These are phyloP conservation scores for Naganishia vishniacii DNA, from an alignment of 768 basidiomycete genomes.

Conservation along the genomic window DNA sequence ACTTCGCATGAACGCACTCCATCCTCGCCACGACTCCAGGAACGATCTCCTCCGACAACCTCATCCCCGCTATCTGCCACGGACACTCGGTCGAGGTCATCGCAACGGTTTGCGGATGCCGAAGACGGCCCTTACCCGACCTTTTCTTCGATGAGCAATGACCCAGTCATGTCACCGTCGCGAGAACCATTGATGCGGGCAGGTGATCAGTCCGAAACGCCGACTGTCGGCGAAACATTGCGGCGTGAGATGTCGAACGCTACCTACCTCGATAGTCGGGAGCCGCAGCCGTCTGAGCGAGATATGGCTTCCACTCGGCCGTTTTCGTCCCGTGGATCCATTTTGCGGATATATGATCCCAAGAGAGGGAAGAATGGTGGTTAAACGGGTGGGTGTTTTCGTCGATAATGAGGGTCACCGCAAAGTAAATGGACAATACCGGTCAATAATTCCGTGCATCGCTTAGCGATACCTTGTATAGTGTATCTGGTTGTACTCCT, in stretches of 20 bases:
- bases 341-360: constrained; percentile 10
- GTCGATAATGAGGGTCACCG: no score
- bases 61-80: not conserved
- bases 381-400: not conserved
- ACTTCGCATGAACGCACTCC: constrained; percentile 10
- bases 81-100: not conserved
- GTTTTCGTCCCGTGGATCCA: constrained; percentile 8
- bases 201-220: not conserved
- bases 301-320: not conserved
- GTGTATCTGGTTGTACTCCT: no score
- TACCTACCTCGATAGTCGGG: not conserved
- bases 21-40: not conserved
- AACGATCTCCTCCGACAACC: not conserved
- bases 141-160: not conserved
- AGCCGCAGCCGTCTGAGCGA: not conserved
- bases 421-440: no score
- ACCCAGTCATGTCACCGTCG: not conserved
- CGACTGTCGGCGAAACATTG: not conserved
- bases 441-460: no score
- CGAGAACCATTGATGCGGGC: not conserved
- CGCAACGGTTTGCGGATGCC: constrained; percentile 11
- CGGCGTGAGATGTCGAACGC: not conserved
- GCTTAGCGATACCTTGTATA: no score
- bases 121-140: constrained; percentile 12
- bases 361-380: not conserved